Conservation (phyloP, 306 rosid genomes). For the Hylodesmum podocarpum region DNA sequence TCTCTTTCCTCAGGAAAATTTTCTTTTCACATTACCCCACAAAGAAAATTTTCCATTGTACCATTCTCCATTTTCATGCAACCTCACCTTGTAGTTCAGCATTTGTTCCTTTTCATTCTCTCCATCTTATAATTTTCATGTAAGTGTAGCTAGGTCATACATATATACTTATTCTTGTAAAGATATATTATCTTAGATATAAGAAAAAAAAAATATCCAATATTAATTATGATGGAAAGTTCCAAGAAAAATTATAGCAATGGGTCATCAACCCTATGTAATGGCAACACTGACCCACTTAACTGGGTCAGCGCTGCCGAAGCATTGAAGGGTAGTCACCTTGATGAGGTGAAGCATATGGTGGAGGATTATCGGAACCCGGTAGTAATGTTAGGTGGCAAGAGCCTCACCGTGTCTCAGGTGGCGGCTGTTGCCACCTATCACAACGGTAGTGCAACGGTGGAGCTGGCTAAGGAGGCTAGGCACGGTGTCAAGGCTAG, state of each 20-base stretch:
- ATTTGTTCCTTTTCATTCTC: slow-evolving; percentile 23
- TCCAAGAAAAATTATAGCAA: background rate
- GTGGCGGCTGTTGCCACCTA: slow-evolving; percentile 71
- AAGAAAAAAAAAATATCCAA: no score
- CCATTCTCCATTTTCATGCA: background rate
- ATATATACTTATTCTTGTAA: no score
- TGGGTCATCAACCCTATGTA: slow-evolving; percentile 29
- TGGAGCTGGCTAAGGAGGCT: slow-evolving; percentile 58
- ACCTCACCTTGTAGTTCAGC: background rate
- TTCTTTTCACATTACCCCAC: background rate
- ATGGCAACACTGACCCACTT: slow-evolving; percentile 39
- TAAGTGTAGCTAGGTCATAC: background rate
- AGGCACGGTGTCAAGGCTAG: slow-evolving; percentile 61
- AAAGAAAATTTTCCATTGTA: background rate
- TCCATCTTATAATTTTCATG: background rate
- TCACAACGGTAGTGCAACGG: slow-evolving; percentile 26
- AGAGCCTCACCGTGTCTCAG: slow-evolving; percentile 56
- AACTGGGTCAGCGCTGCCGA: slow-evolving; percentile 77
- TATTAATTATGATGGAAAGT: background rate
- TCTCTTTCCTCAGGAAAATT: slow-evolving; percentile 43
- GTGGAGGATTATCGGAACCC: slow-evolving; percentile 66
- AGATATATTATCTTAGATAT: no score
- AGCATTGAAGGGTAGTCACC: slow-evolving; percentile 64
- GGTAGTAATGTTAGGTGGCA: slow-evolving; percentile 60
- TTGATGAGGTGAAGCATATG: slow-evolving; percentile 78